Evolutionary conservation across 192 early-diverging fungal species (phyloP).

Genomic region (Phlyctochytrium bullatum): DNA sequence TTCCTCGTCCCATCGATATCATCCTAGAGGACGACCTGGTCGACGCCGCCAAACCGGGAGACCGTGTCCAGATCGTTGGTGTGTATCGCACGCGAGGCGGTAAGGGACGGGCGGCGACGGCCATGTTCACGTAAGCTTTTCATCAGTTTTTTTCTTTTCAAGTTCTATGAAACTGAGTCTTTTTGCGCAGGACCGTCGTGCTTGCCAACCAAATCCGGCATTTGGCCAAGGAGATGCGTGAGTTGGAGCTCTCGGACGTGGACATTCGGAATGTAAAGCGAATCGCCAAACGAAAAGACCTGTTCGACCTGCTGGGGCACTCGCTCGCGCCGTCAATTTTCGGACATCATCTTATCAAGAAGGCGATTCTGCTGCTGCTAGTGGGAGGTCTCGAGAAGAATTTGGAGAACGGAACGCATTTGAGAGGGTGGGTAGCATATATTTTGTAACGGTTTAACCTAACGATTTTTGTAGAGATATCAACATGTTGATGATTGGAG

Average conservation of each 20-base stretch:
- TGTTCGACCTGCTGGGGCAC: conserved; percentile 78
- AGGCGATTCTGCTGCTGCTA: conserved; percentile 77
- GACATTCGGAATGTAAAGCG: conserved; percentile 86
- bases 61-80: conserved; percentile 91
- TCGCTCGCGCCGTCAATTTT: conserved; percentile 82
- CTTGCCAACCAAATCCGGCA: conserved; percentile 79
- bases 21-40: conserved; percentile 96
- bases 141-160: not conserved
- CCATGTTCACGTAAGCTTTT: conserved; percentile 71
- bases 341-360: conserved; percentile 66
- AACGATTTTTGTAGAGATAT: conserved; percentile 69
- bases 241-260: conserved; percentile 69
- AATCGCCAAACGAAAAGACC: conserved; percentile 66
- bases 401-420: conserved; percentile 89
- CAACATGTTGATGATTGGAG: conserved; percentile 97
- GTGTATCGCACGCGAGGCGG: conserved; percentile 87
- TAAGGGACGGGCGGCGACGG: conserved; percentile 69
- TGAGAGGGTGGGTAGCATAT: conserved; percentile 70
- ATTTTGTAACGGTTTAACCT: not conserved
- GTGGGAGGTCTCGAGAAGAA: conserved; percentile 94
- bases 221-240: conserved; percentile 71
- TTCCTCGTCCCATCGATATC: conserved; percentile 92
- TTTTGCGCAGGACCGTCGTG: conserved; percentile 73
- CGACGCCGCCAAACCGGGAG: conserved; percentile 93
- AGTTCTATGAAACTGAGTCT: not conserved